A percentile compares a stretch with the other conserved stretches of the same genome.
Evolutionary conservation across 2,329 filamentous ascomycete genomes (phyloP).

Genomic region (Ophiocordyceps camponoti-leonardi): DNA sequence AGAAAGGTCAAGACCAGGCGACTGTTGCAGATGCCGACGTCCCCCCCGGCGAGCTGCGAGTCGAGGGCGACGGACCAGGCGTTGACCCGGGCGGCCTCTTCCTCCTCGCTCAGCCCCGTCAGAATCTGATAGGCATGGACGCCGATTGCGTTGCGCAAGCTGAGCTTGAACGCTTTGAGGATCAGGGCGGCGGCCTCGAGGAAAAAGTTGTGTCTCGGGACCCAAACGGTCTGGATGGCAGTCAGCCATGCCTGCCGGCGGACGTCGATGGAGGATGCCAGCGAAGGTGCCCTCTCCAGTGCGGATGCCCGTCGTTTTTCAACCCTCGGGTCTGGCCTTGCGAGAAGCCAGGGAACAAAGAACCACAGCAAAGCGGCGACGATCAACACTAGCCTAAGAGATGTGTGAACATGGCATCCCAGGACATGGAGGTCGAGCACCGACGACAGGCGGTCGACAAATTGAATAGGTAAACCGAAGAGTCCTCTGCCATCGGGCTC

Average conservation of each 20-base stretch:
- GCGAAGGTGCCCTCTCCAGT: constrained; percentile 43
- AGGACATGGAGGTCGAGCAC: constrained; percentile 32
- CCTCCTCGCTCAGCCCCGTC: constrained; percentile 65
- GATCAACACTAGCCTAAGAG: constrained; percentile 34
- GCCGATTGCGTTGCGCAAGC: constrained; percentile 61
- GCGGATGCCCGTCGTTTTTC: constrained; percentile 28
- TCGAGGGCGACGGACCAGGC: constrained; percentile 89
- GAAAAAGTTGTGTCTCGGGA: constrained; percentile 73
- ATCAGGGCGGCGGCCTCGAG: constrained; percentile 69
- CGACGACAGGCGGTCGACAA: constrained; percentile 31
- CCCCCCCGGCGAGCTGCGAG: constrained; percentile 79
- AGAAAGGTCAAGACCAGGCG: constrained; percentile 73
- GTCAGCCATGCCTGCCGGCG: constrained; percentile 85
- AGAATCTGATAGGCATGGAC: constrained; percentile 60
- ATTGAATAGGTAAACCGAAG: constrained; percentile 42
- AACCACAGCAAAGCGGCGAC: constrained; percentile 36
- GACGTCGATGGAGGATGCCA: constrained; percentile 70
- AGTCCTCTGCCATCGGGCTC: constrained; percentile 49
- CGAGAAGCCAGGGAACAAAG: constrained; percentile 35
- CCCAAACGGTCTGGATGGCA: constrained; percentile 80
- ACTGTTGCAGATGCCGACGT: constrained; percentile 76
- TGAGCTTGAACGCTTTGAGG: constrained; percentile 68
- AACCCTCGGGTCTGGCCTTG: constrained; percentile 26
- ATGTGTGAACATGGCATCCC: constrained; percentile 36
- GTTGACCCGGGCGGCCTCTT: constrained; percentile 74